Evolutionary conservation across 1,284 basidiomycete genomes (phyloP), one percentile per base, ranked within the genome.

Genomic region (Pseudozyma sp.): DNA sequence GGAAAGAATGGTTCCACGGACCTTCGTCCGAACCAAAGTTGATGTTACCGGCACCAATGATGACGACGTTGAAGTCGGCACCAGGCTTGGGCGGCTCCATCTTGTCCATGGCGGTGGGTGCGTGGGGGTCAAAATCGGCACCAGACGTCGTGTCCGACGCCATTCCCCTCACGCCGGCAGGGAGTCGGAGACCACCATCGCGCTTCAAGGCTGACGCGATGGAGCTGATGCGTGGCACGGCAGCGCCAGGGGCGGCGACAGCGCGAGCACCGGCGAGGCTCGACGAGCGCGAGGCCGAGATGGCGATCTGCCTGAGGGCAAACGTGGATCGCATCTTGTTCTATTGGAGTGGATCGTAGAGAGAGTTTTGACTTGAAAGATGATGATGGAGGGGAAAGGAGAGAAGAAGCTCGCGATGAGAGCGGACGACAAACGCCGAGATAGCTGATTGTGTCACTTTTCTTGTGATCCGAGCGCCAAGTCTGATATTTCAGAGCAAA

Each of bases 1-100:
- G 80, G 77, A 82, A 83, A 34, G 79, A 77, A 75, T 84, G 82
- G 72, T 84, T 84, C 82, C 82, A 84, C 1, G 82, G 81, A 10
- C 82, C 82, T 58, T 84, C 82, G 53, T 83, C 81, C 9, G 81
- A 84, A 30, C 76, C 66, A 54, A 82, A 74, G 70, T 81, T 81
- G 69, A 81, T 81, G 75, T 82, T 80, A 33, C 81, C 78, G 35
- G 82, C 82, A 40, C 82, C 82, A 40, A 84, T 79, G 48, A 83
- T 82, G 51, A 82, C 80, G 30, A 83, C 80, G 62, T 81, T 82
- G 59, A 84, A 84, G 58, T 84, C 81, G 7, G 65, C 78, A 62
- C 82, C 82, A 7, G 82, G 82, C 44, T 68, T 70, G 33, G 82
- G 82, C 3, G 81, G 82, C 47, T 67, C 53, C 68, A 82, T 81